Conservation (phyloP, 345 rosid genomes). For the Lagerstroemia speciosa region DNA sequence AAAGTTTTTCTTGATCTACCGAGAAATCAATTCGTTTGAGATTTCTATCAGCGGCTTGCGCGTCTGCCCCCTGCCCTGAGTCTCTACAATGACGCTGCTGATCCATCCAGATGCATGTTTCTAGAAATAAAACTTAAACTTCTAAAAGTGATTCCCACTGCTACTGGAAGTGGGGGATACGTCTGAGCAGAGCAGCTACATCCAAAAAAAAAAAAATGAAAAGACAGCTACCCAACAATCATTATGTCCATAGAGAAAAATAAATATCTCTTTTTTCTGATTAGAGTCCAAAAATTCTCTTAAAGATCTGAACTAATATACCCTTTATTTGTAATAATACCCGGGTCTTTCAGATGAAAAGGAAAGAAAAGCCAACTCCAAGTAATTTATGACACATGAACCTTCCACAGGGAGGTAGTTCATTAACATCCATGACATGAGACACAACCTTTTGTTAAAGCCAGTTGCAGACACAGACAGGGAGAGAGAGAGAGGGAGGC, state of each 20-base stretch:
- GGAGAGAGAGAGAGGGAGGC: not conserved
- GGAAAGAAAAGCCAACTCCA: not conserved
- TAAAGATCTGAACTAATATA: not conserved
- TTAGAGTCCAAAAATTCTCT: not conserved
- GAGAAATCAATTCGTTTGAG: not conserved
- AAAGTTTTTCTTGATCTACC: not conserved
- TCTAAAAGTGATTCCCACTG: not conserved
- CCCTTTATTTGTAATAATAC: too few species aligned
- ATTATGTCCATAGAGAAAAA: not conserved
- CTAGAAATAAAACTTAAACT: not conserved
- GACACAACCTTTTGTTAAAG: too few species aligned
- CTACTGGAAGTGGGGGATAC: not conserved
- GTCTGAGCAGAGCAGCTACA: not conserved
- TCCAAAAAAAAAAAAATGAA: not conserved
- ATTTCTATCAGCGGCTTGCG: not conserved
- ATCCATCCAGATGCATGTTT: not conserved
- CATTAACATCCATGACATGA: not conserved
- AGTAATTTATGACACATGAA: not conserved
- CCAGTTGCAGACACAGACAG: not conserved
- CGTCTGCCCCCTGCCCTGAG: too few species aligned
- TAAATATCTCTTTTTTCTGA: not conserved
- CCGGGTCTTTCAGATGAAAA: too few species aligned
- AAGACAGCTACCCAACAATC: not conserved
- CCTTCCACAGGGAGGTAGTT: not conserved
- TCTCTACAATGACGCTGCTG: too few species aligned